phyloP scores from a whole-genome alignment of 1,284 basidiomycete species.

The Apiotrichum sp. region DNA sequence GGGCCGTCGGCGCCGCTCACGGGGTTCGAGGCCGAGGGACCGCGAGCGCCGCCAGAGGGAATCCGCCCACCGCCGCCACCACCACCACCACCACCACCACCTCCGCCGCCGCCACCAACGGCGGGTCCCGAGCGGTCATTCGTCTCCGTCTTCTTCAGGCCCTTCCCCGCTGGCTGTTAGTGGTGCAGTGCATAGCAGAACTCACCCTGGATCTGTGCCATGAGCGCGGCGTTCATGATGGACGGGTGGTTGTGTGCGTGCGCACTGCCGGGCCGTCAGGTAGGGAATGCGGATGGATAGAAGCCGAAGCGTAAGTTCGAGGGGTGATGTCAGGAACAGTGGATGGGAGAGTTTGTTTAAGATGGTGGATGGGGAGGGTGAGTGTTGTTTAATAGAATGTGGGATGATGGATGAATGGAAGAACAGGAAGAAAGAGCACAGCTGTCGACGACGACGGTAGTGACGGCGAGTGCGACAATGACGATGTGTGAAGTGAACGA shows the following conservation, averaged over 20 bases:
- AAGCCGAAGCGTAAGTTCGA: too few relatives aligned
- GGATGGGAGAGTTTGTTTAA: too few relatives aligned
- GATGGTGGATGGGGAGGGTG: too few relatives aligned
- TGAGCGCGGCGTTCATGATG: constrained; percentile 40
- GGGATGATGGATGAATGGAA: too few relatives aligned
- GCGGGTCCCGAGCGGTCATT: constrained; percentile 71
- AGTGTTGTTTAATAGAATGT: too few relatives aligned
- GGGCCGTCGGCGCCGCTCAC: constrained; percentile 26
- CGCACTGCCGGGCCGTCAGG: too few relatives aligned
- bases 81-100: constrained; percentile 50
- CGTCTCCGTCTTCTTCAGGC: constrained; percentile 70
- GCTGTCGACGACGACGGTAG: too few relatives aligned
- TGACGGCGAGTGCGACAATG: too few relatives aligned
- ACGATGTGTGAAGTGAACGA: too few relatives aligned
- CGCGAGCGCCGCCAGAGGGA: constrained; percentile 23
- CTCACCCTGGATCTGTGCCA: constrained; percentile 41
- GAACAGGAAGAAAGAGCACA: too few relatives aligned
- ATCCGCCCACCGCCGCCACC: constrained; percentile 49
- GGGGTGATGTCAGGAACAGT: too few relatives aligned
- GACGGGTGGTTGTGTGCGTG: neutral
- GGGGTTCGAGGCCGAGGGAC: constrained; percentile 12
- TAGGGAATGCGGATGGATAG: too few relatives aligned
- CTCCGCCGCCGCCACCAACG: constrained; percentile 50
- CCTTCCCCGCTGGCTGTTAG: constrained; percentile 57
- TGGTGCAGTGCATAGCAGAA: neutral